Conservation (phyloP, 305 asterid species). For the Fraxinus sp. region DNA sequence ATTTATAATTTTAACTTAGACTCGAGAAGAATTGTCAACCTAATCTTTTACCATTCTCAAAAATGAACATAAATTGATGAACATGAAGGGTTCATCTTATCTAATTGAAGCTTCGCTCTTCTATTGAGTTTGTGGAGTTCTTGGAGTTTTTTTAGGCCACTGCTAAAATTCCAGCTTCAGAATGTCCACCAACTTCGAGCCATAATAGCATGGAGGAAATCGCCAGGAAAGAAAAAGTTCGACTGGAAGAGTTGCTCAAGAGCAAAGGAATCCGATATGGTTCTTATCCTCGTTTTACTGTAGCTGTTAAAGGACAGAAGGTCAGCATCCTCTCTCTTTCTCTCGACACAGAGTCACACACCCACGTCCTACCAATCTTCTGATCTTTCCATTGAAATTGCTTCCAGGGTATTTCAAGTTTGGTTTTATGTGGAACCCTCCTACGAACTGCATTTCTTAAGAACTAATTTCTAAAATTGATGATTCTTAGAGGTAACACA, state of each 20-base stretch:
- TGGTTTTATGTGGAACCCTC: slow-evolving; percentile 13
- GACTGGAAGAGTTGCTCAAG: slow-evolving; percentile 64
- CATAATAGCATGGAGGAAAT: slow-evolving; percentile 57
- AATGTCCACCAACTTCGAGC: slow-evolving; percentile 48
- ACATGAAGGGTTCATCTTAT: slow-evolving; percentile 9
- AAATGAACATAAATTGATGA: not conserved
- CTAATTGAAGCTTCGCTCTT: slow-evolving; percentile 9
- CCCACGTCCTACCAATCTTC: not conserved
- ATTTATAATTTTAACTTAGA: not conserved
- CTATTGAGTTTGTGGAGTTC: slow-evolving; percentile 18
- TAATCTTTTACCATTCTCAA: not conserved
- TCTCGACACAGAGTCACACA: not conserved
- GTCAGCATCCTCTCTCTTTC: slow-evolving; percentile 27
- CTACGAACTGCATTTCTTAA: not conserved
- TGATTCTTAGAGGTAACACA: not conserved
- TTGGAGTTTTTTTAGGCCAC: slow-evolving; percentile 36
- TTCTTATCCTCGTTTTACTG: slow-evolving; percentile 71
- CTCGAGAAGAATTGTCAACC: not conserved
- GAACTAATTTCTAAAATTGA: not conserved
- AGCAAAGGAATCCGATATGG: slow-evolving; percentile 60
- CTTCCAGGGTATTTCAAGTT: slow-evolving; percentile 15
- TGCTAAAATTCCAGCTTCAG: slow-evolving; percentile 29
- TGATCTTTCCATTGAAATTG: slow-evolving; percentile 2
- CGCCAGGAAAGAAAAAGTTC: slow-evolving; percentile 66
- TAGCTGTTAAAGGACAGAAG: slow-evolving; percentile 84